Percentiles rank a stretch among this genome's conserved stretches.
Conservation (phyloP, 2,329 filamentous ascomycete genomes). For the Sclerotinia borealis region DNA sequence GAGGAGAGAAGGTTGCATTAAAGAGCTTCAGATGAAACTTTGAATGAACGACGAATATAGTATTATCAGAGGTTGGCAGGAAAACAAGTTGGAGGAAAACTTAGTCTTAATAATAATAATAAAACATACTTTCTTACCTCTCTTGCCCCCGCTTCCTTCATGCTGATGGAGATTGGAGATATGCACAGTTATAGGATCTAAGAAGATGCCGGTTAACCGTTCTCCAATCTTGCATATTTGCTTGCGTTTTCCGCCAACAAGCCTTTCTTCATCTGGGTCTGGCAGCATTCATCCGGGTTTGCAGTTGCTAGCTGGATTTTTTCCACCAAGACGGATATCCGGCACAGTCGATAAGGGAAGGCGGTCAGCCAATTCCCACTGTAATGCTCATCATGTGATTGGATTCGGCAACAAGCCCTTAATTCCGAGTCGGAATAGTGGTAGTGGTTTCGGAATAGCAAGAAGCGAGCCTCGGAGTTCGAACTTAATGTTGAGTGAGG, state of each 20-base stretch:
- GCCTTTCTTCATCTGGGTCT: background rate
- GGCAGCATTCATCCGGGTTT: background rate
- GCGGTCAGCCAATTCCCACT: background rate
- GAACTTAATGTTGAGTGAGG: background rate
- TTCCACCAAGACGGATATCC: background rate
- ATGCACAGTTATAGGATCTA: background rate
- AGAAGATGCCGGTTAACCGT: constrained; percentile 1
- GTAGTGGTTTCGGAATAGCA: background rate
- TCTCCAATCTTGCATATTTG: background rate
- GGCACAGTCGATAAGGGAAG: background rate
- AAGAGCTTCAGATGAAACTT: background rate
- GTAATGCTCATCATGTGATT: background rate
- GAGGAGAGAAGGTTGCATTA: background rate
- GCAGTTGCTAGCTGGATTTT: too few species aligned
- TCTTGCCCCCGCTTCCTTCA: background rate
- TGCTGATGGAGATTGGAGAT: background rate
- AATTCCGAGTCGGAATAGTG: background rate
- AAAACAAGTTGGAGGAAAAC: background rate
- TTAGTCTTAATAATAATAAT: background rate
- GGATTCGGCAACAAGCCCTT: background rate
- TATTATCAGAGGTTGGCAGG: background rate
- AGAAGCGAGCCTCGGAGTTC: background rate
- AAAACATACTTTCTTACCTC: background rate
- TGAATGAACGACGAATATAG: background rate
- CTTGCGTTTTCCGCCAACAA: too few species aligned